Base-by-base conservation (phyloP, 192 early-diverging fungal species). In the Irineochytrium annulatum region DNA sequence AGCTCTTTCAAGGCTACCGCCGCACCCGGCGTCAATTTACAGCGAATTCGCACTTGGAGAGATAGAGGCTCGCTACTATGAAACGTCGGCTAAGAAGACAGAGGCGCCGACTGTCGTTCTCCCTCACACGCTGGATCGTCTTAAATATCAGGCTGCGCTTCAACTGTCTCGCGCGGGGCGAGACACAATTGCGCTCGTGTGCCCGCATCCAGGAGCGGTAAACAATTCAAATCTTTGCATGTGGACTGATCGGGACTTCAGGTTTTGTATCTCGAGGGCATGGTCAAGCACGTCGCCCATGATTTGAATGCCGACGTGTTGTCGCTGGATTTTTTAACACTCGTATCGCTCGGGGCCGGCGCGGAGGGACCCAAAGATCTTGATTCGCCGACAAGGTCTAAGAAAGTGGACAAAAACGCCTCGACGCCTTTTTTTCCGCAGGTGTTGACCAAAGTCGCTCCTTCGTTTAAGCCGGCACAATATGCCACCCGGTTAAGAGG, bases 271-370 rank as follows among this genome's bases (percentile, higher is more conserved):
- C 46, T 75, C 41, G 73, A 78, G 30, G 58, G 34, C 4, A 65
- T 60, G 0, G 73, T 58, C 11, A 19, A 71, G 33, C 73, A 69
- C 3, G 37, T 75, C 22, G 85, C 85, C 3, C 56, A 62, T 4
- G 77, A 74, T 0, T 29, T 77, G 0, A 65, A 61, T 5, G 86
- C 88, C 28, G 81, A 83, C 65, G 48, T 90, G 17, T 32, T 89
- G 13, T 74, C 65, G 0, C 53, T 90, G 34, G 88, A 90, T 57
- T 67, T 76, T 8, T 76, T 83, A 41, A 78, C 81, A 37, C 51
- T 88, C 22, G 68, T 86, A 41, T 63, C 69, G 8, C 69, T 82
- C n/a, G 80, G 76, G 2, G 34, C 66, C 3, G 74, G 73, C 32
- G 32, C 55, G 43, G 74, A 57, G 35, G 30, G 60, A 17, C 3